Conservation (phyloP, 1,284 basidiomycete genomes). For the Marasmius fiardii region DNA sequence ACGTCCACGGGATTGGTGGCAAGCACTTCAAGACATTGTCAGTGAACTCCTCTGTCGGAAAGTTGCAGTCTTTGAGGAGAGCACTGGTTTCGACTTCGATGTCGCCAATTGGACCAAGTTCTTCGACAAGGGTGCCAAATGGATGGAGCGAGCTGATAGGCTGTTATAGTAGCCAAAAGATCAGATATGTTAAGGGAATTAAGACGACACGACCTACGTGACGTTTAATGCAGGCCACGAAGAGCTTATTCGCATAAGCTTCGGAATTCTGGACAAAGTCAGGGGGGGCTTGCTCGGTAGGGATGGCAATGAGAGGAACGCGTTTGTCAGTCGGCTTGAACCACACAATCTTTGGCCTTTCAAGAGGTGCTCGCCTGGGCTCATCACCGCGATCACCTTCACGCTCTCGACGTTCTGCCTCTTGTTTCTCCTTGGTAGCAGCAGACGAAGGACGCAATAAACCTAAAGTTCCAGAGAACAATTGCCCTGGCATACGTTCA, state of each 20-base stretch:
- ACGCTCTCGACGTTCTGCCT: slow-evolving; percentile 94
- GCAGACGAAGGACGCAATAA: slow-evolving; percentile 95
- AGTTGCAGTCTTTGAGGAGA: slow-evolving; percentile 96
- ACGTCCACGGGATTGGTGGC: slow-evolving; percentile 93
- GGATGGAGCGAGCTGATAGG: slow-evolving; percentile 96
- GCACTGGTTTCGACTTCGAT: slow-evolving; percentile 98
- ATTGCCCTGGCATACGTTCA: slow-evolving; percentile 97
- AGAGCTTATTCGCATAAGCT: slow-evolving; percentile 85
- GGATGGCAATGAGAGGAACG: slow-evolving; percentile 97
- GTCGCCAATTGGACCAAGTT: slow-evolving; percentile 97
- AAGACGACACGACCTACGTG: slow-evolving; percentile 50
- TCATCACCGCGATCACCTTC: slow-evolving; percentile 89
- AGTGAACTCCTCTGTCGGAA: slow-evolving; percentile 91
- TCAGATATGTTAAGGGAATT: slow-evolving; percentile 6
- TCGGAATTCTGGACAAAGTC: slow-evolving; percentile 97
- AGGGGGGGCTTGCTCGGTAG: slow-evolving; percentile 96
- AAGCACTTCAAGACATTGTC: slow-evolving; percentile 95
- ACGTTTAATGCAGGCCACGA: slow-evolving; percentile 98
- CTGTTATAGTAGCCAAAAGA: slow-evolving; percentile 32
- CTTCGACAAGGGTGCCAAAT: slow-evolving; percentile 97
- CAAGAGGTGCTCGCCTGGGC: slow-evolving; percentile 69
- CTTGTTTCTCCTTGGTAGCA: slow-evolving; percentile 99
- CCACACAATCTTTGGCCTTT: slow-evolving; percentile 99
- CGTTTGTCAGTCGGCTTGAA: slow-evolving; percentile 99
- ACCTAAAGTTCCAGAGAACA: slow-evolving; percentile 97